A percentile compares a stretch with the other conserved stretches of the same genome.
Conservation (phyloP, 2,329 filamentous ascomycete genomes). For the Coniochaeta sp. region DNA sequence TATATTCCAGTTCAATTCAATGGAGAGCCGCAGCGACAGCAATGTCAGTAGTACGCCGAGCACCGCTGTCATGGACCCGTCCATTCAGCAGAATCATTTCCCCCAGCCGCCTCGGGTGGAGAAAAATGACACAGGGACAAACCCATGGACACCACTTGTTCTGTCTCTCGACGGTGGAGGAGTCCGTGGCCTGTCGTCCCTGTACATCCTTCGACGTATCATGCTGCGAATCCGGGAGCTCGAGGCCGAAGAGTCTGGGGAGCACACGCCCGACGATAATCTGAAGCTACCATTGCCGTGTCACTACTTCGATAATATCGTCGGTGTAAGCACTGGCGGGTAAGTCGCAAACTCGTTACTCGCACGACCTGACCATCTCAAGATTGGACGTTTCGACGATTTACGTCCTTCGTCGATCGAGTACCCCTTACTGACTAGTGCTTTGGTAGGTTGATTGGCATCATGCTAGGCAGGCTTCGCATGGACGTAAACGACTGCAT, state of each 20-base stretch:
- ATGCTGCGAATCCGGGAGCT: constrained; percentile 4
- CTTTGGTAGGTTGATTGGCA: constrained; percentile 4
- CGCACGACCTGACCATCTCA: background rate
- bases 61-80: background rate
- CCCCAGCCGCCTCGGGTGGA: background rate
- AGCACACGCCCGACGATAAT: background rate
- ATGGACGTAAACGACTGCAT: constrained; percentile 8
- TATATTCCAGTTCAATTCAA: background rate
- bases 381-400: background rate
- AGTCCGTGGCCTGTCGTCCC: background rate
- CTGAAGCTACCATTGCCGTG: constrained; percentile 13
- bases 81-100: background rate
- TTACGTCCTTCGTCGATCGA: background rate
- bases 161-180: background rate
- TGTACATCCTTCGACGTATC: background rate
- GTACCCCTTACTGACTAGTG: background rate
- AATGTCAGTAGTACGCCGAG: background rate
- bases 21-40: background rate
- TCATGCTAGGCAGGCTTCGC: constrained; percentile 9
- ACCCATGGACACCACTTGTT: background rate
- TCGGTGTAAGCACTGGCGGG: constrained; percentile 17
- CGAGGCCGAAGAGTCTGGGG: background rate
- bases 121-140: background rate
- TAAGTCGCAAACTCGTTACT: background rate
- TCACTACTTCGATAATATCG: constrained; percentile 17